A percentile compares a stretch with the other conserved stretches of the same genome.
These are phyloP conservation scores for Candida dubliniensis DNA, from an alignment of 1,139 yeast genomes.

Conservation along the genomic window DNA sequence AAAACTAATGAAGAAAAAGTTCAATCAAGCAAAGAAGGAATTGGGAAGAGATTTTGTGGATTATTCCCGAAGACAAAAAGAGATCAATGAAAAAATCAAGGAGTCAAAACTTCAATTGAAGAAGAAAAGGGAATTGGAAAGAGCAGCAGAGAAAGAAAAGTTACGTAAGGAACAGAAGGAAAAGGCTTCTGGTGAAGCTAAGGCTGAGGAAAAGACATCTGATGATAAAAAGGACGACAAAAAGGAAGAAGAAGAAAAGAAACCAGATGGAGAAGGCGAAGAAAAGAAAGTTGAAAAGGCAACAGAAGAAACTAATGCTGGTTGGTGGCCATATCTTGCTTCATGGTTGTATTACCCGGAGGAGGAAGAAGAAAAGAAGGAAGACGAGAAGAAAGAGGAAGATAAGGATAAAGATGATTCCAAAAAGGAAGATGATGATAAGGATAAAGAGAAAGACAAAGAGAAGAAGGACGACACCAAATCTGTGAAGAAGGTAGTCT, in stretches of 20 bases:
- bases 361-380: conserved; percentile 4
- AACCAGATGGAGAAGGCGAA: neutral
- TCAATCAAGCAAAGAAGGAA: conserved; percentile 30
- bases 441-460: conserved; percentile 7
- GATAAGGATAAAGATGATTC: conserved; percentile 5
- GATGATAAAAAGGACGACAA: neutral
- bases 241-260: neutral
- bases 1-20: conserved; percentile 25
- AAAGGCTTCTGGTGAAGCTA: conserved; percentile 1
- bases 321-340: conserved; percentile 1
- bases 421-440: conserved; percentile 6
- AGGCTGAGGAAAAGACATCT: conserved; percentile 1
- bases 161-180: conserved; percentile 7
- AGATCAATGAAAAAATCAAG: conserved; percentile 16
- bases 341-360: conserved; percentile 2
- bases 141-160: conserved; percentile 3
- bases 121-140: conserved; percentile 15
- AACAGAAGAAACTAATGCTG: neutral
- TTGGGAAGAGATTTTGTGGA: conserved; percentile 33
- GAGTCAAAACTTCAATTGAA: conserved; percentile 9
- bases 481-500: neutral
- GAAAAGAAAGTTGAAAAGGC: neutral
- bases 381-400: conserved; percentile 4
- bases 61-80: conserved; percentile 26
- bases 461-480: neutral